Percentiles rank a stretch among this genome's conserved stretches.
These are phyloP conservation scores for Besnoitia besnoiti DNA, from an alignment of 169 alveolate genomes.

Conservation along the genomic window DNA sequence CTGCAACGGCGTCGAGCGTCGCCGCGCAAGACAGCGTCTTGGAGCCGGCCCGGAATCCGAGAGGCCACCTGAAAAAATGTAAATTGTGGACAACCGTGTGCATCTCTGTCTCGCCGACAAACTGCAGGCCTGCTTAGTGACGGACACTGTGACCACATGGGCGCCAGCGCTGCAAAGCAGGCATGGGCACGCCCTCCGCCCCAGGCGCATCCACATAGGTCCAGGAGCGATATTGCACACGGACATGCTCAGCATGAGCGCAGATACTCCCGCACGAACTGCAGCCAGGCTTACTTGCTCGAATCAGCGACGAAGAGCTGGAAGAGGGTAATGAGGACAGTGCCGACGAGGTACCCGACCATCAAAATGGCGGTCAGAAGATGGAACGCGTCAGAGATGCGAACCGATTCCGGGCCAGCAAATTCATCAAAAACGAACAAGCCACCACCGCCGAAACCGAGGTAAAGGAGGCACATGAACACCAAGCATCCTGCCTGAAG, in stretches of 20 bases:
- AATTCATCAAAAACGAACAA: constrained; percentile 82
- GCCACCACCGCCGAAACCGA: constrained; percentile 88
- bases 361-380: constrained; percentile 80
- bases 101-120: too few relatives aligned
- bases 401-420: constrained; percentile 86
- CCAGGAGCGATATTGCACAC: too few relatives aligned
- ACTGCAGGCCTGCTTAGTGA: too few relatives aligned
- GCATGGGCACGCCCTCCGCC: too few relatives aligned
- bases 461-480: constrained; percentile 82
- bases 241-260: too few relatives aligned
- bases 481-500: constrained; percentile 80
- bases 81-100: too few relatives aligned
- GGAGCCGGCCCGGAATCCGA: constrained; percentile 89
- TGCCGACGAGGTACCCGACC: constrained; percentile 83
- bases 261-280: background rate
- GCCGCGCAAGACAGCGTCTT: constrained; percentile 85
- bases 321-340: constrained; percentile 82
- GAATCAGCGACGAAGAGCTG: constrained; percentile 87
- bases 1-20: constrained; percentile 81
- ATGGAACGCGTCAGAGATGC: constrained; percentile 81
- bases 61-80: constrained; percentile 67
- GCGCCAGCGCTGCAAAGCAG: too few relatives aligned
- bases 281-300: constrained; percentile 76
- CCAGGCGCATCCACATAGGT: too few relatives aligned
- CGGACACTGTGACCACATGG: too few relatives aligned